Conservation (phyloP, 1,284 basidiomycete species). For the Clitocybe nebularis region DNA sequence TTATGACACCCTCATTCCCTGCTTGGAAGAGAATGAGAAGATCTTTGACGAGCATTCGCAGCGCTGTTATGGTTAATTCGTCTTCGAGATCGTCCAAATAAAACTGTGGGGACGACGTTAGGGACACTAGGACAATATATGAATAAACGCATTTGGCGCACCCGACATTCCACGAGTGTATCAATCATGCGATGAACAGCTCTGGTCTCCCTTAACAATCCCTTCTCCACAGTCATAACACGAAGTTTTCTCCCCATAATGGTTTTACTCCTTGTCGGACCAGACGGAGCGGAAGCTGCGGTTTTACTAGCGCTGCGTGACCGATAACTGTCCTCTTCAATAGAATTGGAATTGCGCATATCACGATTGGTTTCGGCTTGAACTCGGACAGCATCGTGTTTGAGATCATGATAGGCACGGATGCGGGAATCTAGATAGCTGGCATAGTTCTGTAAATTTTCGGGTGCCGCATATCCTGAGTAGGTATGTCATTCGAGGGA, state of each 20-base stretch:
- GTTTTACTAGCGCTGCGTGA: conserved; percentile 23
- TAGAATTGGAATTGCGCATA: conserved; percentile 57
- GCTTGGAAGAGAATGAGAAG: conserved; percentile 94
- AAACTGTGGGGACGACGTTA: conserved; percentile 51
- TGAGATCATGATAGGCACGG: conserved; percentile 84
- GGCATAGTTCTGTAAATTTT: conserved; percentile 87
- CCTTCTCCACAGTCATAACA: conserved; percentile 94
- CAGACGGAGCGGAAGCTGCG: conserved; percentile 22
- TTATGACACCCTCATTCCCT: conserved; percentile 97
- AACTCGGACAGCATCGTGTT: conserved; percentile 90
- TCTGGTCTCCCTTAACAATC: conserved; percentile 88
- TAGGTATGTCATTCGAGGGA: conserved; percentile 7
- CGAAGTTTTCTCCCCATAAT: conserved; percentile 82
- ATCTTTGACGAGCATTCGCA: conserved; percentile 97
- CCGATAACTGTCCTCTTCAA: conserved; percentile 50
- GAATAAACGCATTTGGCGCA: too few species aligned
- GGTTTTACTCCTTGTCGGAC: conserved; percentile 66
- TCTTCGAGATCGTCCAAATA: conserved; percentile 93
- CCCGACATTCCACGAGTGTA: conserved; percentile 82
- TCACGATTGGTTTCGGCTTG: conserved; percentile 89
- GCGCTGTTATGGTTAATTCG: conserved; percentile 84
- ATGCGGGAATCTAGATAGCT: conserved; percentile 89
- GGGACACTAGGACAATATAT: not conserved
- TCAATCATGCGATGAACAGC: conserved; percentile 90
- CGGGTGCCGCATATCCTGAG: conserved; percentile 78